Evolutionary conservation across 805 yeast species (phyloP), one percentile per base, ranked within the genome.

Genomic region (Candida caryicola): DNA sequence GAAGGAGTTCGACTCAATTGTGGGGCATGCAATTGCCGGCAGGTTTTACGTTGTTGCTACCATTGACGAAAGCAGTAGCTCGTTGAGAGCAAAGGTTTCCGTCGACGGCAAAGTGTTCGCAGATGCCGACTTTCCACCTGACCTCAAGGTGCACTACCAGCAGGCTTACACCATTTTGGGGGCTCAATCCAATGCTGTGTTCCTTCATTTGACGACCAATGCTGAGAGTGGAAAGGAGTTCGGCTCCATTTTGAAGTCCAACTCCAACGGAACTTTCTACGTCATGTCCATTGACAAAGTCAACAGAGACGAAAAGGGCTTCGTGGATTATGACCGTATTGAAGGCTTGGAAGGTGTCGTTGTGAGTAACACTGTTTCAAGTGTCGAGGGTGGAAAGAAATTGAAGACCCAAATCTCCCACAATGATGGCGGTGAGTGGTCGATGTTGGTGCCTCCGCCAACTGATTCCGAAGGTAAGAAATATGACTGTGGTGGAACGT

Each of bases 371-470:
- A 65, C 75, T 4, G 95, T 90, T 3, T 44, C 61, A 6, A 85
- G 85, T 49, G 59, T 74, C 0, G 60, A 65, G 1, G 52, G 44
- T 0, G 47, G 57, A 6, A 90, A 90, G 59, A 59, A 69, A 46
- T 59, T 91, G 42, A 80, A 79, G 56, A 75, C 96, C 0, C 73
- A 69, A 59, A 85, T 90, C 38, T 78, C 97, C 0, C 87, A 82
- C 54, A 88, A 88, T 58, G 97, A 93, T 59, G 99, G 96, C 40
- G 86, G 91, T 3, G 81, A 82, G 44, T 91, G 98, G 97, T 59
- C 70, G 4, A 79, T 67, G 42, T 50, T 93, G 14, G 54, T 59
- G 1, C 91, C 97, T 4, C 97, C 97, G 4, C 41, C 62, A 1
- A 66, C 60, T 12, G 87, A 85, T 53, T 74, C 84, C 0, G 57